Evolutionary conservation across 164 flowering plant species (phyloP), one percentile per base, ranked within the genome.

Genomic region (Piper betle): DNA sequence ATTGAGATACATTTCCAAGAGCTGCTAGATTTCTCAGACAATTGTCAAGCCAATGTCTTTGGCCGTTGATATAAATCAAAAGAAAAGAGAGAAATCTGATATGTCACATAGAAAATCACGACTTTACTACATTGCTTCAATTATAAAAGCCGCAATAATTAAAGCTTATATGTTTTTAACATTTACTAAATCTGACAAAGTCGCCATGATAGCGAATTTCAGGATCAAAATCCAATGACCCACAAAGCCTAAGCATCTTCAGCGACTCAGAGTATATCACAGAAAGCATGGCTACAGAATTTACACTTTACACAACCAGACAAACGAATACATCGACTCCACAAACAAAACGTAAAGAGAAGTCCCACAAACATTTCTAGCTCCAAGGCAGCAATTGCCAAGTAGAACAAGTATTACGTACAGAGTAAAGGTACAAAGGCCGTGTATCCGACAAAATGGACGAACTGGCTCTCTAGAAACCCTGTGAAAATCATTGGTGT

Each of bases 401-500:
- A 25, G 33, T 25, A 18, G 15, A 11, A 19, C n/a, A 17, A 3
- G 42, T 11, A 13, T 10, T 15, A 15, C 12, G 55, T 82, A 85
- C 94, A 53, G 96, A 83, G 70, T 83, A 86, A 71, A 89, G 96
- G 79, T 89, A 89, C 43, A 86, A 69, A 43, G 85, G 71, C 40
- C 82, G 77, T 65, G 80, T 75, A 43, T 83, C 84, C 12, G 69
- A 37, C 46, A 65, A 75, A 54, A 67, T 69, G 16, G 58, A 68
- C 10, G 64, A 66, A 56, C 40, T 62, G 53, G 74, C 66, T 73
- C 93, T 79, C 56, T 78, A 73, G 52, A 88, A 88, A 53, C 84
- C 89, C 96, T 88, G 78, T 57, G 19, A 66, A 25, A 55, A 25
- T 25, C 33, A 25, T 25, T 25, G 33, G 33, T 25, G 33, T 25